Percentiles rank a stretch among this genome's conserved stretches.
Conservation (phyloP, 441 rosid genomes). For the Populus hybrid region DNA sequence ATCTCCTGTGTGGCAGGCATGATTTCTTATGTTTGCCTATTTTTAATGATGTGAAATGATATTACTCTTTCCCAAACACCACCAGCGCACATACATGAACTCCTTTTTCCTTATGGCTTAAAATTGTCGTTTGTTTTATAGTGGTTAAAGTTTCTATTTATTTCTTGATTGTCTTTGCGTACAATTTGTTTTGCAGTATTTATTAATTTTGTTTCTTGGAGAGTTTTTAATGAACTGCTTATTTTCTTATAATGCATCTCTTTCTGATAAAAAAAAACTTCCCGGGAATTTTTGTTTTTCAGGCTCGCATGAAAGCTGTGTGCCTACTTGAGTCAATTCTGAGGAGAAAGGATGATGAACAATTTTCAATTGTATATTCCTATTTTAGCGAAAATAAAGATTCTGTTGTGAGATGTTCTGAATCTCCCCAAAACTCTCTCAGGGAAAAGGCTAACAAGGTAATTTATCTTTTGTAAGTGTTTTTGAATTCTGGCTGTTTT, state of each 20-base stretch:
- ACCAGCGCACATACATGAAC: neutral
- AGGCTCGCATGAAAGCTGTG: constrained; percentile 93
- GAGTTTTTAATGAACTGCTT: neutral
- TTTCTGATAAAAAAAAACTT: neutral
- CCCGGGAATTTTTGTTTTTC: constrained; percentile 21
- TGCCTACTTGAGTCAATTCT: constrained; percentile 87
- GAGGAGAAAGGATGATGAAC: constrained; percentile 72
- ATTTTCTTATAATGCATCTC: neutral
- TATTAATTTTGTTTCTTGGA: neutral
- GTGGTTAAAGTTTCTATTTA: neutral
- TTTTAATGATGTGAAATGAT: constrained; percentile 5
- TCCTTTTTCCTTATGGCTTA: neutral
- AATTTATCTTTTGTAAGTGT: constrained; percentile 1
- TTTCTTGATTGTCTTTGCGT: neutral
- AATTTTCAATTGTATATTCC: constrained; percentile 57
- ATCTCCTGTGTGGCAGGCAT: constrained; percentile 93
- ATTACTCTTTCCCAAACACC: constrained; percentile 4
- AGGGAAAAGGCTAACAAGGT: constrained; percentile 92
- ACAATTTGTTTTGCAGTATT: neutral
- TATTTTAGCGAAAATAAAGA: constrained; percentile 75
- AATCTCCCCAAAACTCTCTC: constrained; percentile 88
- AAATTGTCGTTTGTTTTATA: no score
- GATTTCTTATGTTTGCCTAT: constrained; percentile 15
- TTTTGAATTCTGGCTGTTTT: neutral
- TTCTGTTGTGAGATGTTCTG: constrained; percentile 59